These are phyloP conservation scores for Fraxinus americana DNA, from an alignment of 257 asterid genomes.

Conservation along the genomic window DNA sequence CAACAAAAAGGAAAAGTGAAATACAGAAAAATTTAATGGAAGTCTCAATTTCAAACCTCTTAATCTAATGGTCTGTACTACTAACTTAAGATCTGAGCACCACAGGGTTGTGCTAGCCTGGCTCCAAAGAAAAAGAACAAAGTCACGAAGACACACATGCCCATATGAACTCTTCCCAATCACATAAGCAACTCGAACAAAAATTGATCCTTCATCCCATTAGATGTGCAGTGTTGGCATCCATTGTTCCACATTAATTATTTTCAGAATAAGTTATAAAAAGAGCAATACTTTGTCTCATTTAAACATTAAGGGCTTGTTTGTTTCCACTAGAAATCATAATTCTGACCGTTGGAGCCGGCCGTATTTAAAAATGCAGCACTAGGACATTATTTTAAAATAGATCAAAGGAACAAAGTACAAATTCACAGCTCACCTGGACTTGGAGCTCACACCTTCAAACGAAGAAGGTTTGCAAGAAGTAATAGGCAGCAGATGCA, in stretches of 20 bases:
- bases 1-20: neutral
- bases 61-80: neutral
- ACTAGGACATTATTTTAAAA: slow-evolving; percentile 20
- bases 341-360: too few relatives aligned
- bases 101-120: neutral
- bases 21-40: neutral
- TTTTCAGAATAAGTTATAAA: neutral
- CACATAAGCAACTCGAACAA: neutral
- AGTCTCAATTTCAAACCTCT: neutral
- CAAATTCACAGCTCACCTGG: slow-evolving; percentile 41
- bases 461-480: slow-evolving; percentile 39
- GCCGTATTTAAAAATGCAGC: slow-evolving; percentile 14
- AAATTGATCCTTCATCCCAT: neutral
- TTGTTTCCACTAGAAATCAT: too few relatives aligned
- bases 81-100: neutral
- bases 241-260: neutral
- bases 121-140: neutral
- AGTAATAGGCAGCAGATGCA: slow-evolving; percentile 82
- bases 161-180: neutral
- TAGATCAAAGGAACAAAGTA: neutral
- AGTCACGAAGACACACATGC: neutral
- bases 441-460: slow-evolving; percentile 57
- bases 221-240: neutral
- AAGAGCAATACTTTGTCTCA: slow-evolving; percentile 10
- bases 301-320: slow-evolving; percentile 10